Evolutionary conservation across 1,284 basidiomycete genomes (phyloP), one percentile per base, ranked within the genome.

Genomic region (Cystobasidium sp.): DNA sequence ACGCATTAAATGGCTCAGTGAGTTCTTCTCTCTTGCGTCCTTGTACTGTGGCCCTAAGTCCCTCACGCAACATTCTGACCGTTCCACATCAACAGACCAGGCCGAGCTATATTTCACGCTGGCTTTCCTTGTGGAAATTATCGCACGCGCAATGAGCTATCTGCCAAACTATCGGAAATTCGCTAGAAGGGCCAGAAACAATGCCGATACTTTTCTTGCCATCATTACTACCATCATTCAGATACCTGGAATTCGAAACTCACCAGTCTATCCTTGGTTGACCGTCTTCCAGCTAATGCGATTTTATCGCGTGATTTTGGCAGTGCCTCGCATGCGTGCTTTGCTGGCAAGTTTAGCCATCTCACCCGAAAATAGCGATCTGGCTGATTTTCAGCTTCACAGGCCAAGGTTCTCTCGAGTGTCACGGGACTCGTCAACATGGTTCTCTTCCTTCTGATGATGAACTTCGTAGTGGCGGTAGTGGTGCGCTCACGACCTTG

Each of bases 261-360:
- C 90, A 6, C 74, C 77, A 3, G 86, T 89, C 3, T 97, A 97
- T 80, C 87, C 90, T 0, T 99, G 96, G 96, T 87, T 98, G 77
- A 97, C 93, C 1, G 87, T 92, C 52, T 92, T 98, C 79, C 92
- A 95, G 81, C 85, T 98, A 6, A 86, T 87, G 76, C 86, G 96
- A 77, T 98, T 97, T 84, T 98, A 99, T 82, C 87, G 96, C 1
- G 93, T 98, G 44, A 95, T 98, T 79, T 82, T 97, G 55, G 91
- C 90, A 56, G 87, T 96, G 16, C 94, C 94, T 1, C 86, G 92
- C 70, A 94, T 94, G 91, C 88, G 87, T 75, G 88, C 89, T 4
- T 83, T 93, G 61, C 81, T 94, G 82, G 91, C 92, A 76, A 74
- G 88, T 81, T 79, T 78, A 66, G 81, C 74, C 24, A 77, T 44